Conservation (phyloP, 768 basidiomycete species). For the Lentinus tigrinus region DNA sequence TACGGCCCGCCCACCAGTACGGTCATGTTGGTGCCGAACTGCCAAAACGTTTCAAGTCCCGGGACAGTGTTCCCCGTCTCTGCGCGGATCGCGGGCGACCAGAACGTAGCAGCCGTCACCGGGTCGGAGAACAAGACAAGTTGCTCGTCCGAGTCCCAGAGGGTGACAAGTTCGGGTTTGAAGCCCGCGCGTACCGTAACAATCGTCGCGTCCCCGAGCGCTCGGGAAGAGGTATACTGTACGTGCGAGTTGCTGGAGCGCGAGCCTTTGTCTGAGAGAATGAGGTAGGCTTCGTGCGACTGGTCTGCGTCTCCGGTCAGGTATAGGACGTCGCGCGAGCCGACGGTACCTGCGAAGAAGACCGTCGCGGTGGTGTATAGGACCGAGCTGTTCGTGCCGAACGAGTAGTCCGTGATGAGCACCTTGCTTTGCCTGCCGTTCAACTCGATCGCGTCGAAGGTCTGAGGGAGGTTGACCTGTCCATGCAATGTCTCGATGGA, state of each 20-base stretch:
- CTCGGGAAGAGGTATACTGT: constrained; percentile 25
- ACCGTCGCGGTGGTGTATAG: constrained; percentile 73
- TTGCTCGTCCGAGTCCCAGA: constrained; percentile 67
- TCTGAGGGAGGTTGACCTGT: constrained; percentile 53
- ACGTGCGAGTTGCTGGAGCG: constrained; percentile 18
- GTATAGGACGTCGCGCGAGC: constrained; percentile 39
- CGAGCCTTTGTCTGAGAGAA: constrained; percentile 12
- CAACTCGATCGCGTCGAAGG: constrained; percentile 54
- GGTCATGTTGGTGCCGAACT: constrained; percentile 68
- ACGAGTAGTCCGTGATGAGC: constrained; percentile 67
- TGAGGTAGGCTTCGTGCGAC: constrained; percentile 33
- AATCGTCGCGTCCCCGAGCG: constrained; percentile 36
- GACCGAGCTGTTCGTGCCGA: constrained; percentile 54
- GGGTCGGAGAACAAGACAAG: constrained; percentile 70
- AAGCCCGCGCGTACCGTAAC: constrained; percentile 53
- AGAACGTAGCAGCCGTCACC: constrained; percentile 67
- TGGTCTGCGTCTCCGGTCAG: constrained; percentile 35
- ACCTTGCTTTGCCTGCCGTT: constrained; percentile 72
- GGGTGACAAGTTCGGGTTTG: constrained; percentile 53
- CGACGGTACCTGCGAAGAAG: constrained; percentile 57
- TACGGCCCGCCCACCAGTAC: constrained; percentile 52
- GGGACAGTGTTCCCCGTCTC: constrained; percentile 34
- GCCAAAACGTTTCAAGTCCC: constrained; percentile 53
- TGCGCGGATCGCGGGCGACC: constrained; percentile 58
- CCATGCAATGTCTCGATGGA: constrained; percentile 54